Evolutionary conservation across 306 rosid genomes (phyloP).

Genomic region (Cicer arietinum): DNA sequence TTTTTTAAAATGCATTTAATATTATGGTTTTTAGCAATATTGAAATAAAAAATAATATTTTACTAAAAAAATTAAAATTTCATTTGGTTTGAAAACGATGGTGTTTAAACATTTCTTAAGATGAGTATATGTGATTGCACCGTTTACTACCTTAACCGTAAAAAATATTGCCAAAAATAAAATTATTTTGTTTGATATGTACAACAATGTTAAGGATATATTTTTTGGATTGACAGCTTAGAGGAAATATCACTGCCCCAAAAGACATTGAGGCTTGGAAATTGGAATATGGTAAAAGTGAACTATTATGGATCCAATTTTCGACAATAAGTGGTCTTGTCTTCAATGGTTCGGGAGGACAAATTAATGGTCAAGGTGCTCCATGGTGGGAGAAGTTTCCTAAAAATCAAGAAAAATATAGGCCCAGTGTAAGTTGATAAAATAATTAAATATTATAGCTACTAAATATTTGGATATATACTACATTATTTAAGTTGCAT

Average conservation of each 20-base stretch:
- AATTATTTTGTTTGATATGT: too few relatives aligned
- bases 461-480: neutral
- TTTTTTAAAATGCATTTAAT: too few relatives aligned
- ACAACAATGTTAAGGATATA: neutral
- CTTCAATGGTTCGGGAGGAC: slow-evolving; percentile 50
- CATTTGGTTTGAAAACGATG: too few relatives aligned
- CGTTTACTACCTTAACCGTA: too few relatives aligned
- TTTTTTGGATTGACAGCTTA: neutral
- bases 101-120: too few relatives aligned
- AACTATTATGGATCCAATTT: neutral
- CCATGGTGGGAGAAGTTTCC: slow-evolving; percentile 55
- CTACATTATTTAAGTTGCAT: neutral
- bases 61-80: too few relatives aligned
- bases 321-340: slow-evolving; percentile 10
- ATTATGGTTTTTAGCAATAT: too few relatives aligned
- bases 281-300: fast-evolving
- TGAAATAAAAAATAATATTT: too few relatives aligned
- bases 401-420: neutral
- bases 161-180: too few relatives aligned
- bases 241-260: neutral
- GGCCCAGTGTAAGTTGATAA: slow-evolving; percentile 45
- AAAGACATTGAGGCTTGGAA: neutral
- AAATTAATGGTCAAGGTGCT: slow-evolving; percentile 59
- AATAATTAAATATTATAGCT: neutral
- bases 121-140: too few relatives aligned